phyloP scores from a whole-genome alignment of 768 basidiomycete genomes.

The Naganishia onofrii region DNA sequence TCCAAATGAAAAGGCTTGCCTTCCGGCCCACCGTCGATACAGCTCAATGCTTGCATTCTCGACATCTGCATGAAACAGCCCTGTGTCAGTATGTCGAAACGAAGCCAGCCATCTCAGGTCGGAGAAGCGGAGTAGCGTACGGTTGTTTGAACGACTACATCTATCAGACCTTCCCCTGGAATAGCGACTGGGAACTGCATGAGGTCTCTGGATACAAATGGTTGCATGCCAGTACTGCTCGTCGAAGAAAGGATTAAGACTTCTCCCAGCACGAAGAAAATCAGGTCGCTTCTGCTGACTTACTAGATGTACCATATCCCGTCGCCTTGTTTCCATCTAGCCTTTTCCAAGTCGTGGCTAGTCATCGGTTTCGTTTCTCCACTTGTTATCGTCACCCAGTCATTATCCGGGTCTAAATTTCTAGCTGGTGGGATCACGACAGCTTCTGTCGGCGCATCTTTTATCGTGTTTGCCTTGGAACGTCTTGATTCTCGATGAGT shows the following conservation, averaged over 20 bases:
- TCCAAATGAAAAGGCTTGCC: constrained; percentile 48
- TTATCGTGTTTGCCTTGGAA: neutral
- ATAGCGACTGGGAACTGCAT: constrained; percentile 50
- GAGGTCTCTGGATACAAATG: constrained; percentile 46
- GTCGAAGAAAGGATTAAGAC: neutral
- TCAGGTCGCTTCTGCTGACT: constrained; percentile 26
- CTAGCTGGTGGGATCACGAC: constrained; percentile 32
- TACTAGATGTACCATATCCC: constrained; percentile 49
- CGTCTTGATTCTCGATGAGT: constrained; percentile 7
- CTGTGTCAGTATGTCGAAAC: neutral
- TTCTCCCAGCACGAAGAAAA: neutral
- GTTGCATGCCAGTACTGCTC: constrained; percentile 40
- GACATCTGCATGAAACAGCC: constrained; percentile 31
- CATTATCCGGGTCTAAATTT: constrained; percentile 42
- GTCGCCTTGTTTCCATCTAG: constrained; percentile 44
- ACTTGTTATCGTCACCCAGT: constrained; percentile 44
- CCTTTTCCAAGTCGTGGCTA: constrained; percentile 24
- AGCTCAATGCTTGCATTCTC: constrained; percentile 37
- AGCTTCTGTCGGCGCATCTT: constrained; percentile 18
- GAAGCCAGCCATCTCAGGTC: neutral
- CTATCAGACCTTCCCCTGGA: constrained; percentile 47
- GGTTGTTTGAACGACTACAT: constrained; percentile 48
- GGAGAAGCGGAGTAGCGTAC: constrained; percentile 28
- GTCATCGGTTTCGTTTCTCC: constrained; percentile 18
- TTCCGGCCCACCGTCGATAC: constrained; percentile 46